phyloP scores from a whole-genome alignment of 2,329 filamentous ascomycete genomes.

The Xylariaceae sp. region DNA sequence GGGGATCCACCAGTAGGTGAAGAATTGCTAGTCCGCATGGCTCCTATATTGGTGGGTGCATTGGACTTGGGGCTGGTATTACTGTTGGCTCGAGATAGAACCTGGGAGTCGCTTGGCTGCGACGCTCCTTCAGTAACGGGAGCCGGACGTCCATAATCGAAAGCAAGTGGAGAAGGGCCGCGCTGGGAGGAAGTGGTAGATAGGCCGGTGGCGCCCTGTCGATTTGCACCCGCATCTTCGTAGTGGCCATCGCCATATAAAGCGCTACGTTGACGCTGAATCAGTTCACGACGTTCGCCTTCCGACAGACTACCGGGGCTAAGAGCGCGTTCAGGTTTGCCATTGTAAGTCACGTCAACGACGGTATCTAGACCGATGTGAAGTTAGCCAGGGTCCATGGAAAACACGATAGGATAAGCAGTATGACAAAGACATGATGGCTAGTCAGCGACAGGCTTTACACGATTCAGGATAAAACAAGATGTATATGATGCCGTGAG shows the following conservation, averaged over 20 bases:
- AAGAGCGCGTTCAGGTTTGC: conserved; percentile 80
- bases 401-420: conserved; percentile 16
- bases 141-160: conserved; percentile 51
- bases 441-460: conserved; percentile 25
- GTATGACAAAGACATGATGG: conserved; percentile 21
- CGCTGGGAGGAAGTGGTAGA: conserved; percentile 59
- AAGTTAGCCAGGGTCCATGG: conserved; percentile 32
- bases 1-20: conserved; percentile 76
- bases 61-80: conserved; percentile 76
- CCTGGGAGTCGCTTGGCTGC: conserved; percentile 43
- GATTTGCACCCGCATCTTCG: conserved; percentile 60
- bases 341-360: conserved; percentile 41
- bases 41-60: conserved; percentile 52
- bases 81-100: conserved; percentile 70
- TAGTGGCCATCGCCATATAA: conserved; percentile 75
- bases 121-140: conserved; percentile 35
- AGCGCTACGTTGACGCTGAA: conserved; percentile 90
- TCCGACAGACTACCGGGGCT: conserved; percentile 84
- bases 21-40: conserved; percentile 74
- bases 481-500: conserved; percentile 23
- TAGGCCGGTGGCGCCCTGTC: conserved; percentile 60
- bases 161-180: conserved; percentile 73
- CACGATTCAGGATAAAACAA: conserved; percentile 29
- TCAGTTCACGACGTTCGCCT: conserved; percentile 91
- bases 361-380: conserved; percentile 45